Percentiles rank a stretch among this genome's conserved stretches.
Evolutionary conservation across 495 filamentous ascomycete species (phyloP).

Genomic region (Corynascus novoguineensis): DNA sequence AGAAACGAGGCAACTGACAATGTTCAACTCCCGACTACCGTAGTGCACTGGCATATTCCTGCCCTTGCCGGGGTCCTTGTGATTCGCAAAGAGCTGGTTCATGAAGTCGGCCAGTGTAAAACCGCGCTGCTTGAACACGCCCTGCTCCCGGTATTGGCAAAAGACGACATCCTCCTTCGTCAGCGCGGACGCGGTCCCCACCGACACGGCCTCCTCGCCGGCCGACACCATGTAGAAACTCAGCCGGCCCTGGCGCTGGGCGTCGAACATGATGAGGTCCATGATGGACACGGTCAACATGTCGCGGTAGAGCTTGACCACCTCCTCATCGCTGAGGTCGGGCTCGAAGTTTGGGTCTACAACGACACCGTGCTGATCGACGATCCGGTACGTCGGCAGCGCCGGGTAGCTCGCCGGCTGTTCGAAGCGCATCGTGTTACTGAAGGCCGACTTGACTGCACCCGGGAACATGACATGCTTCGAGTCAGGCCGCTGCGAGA

Average conservation of each 20-base stretch:
- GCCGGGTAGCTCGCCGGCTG: slow-evolving; percentile 60
- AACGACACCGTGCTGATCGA: slow-evolving; percentile 75
- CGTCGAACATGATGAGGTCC: slow-evolving; percentile 93
- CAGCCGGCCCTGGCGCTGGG: slow-evolving; percentile 70
- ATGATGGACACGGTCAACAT: slow-evolving; percentile 79
- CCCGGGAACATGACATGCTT: slow-evolving; percentile 83
- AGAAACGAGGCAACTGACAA: slow-evolving; percentile 46
- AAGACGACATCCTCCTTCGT: slow-evolving; percentile 83
- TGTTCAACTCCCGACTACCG: slow-evolving; percentile 73
- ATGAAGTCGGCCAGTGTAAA: slow-evolving; percentile 86
- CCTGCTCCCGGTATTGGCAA: slow-evolving; percentile 90
- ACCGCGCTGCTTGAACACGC: slow-evolving; percentile 83
- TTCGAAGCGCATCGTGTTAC: slow-evolving; percentile 67
- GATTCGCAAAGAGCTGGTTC: slow-evolving; percentile 91
- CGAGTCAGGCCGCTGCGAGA: slow-evolving; percentile 64
- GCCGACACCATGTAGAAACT: slow-evolving; percentile 98
- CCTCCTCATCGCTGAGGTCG: slow-evolving; percentile 63
- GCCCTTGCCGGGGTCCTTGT: slow-evolving; percentile 70
- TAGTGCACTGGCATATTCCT: slow-evolving; percentile 99
- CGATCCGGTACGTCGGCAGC: slow-evolving; percentile 79
- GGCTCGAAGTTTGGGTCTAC: slow-evolving; percentile 62
- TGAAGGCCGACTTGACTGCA: slow-evolving; percentile 92
- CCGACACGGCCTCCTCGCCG: slow-evolving; percentile 90
- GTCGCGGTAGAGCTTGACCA: slow-evolving; percentile 56
- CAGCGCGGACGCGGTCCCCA: slow-evolving; percentile 79